phyloP scores from a whole-genome alignment of 2,329 filamentous ascomycete species.

The Phialophora tarda region DNA sequence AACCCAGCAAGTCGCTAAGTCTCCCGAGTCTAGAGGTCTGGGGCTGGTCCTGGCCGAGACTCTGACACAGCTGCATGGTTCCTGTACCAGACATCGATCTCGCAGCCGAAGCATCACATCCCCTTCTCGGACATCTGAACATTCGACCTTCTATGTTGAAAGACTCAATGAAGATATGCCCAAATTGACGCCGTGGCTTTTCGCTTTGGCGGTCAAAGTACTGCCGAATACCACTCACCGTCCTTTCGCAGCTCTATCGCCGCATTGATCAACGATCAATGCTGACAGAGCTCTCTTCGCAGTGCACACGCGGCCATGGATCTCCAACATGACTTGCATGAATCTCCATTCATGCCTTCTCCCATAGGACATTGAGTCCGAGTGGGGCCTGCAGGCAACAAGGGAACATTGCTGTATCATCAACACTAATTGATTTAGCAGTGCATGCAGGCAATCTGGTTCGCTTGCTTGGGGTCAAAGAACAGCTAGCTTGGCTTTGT shows the following conservation, averaged over 20 bases:
- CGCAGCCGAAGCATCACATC: neutral
- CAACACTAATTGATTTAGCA: slow-evolving; percentile 11
- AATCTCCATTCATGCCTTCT: slow-evolving; percentile 5
- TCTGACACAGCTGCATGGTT: neutral
- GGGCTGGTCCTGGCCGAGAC: too few species aligned
- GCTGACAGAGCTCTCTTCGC: slow-evolving; percentile 10
- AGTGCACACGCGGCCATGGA: neutral
- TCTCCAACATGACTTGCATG: slow-evolving; percentile 17
- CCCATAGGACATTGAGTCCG: neutral
- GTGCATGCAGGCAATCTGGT: neutral
- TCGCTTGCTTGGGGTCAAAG: neutral
- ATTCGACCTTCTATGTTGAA: neutral
- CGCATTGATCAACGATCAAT: neutral
- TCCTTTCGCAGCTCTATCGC: neutral
- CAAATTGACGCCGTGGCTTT: neutral
- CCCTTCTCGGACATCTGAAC: neutral
- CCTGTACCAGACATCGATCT: neutral
- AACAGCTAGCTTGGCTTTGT: neutral
- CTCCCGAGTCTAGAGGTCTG: neutral
- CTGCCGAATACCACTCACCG: neutral
- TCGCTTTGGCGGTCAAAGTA: neutral
- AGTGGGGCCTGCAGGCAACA: neutral
- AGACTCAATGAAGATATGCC: neutral
- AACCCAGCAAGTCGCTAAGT: neutral
- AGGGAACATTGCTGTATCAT: slow-evolving; percentile 1